Percentiles rank a stretch among this genome's conserved stretches.
Evolutionary conservation across 169 alveolate species (phyloP).

Genomic region (Eimeria tenella): DNA sequence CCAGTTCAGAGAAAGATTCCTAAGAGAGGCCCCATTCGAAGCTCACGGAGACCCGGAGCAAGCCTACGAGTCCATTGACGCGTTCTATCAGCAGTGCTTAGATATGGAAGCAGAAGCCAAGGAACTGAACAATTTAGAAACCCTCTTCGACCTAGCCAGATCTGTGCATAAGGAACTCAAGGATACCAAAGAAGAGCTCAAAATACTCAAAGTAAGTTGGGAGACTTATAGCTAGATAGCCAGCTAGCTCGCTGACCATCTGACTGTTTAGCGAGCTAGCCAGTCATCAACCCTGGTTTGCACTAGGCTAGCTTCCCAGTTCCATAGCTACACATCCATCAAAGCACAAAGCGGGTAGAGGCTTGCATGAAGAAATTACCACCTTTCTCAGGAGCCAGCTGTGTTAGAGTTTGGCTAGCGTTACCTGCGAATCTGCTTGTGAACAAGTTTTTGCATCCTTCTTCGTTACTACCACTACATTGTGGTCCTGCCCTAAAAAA

Average conservation of each 20-base stretch:
- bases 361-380: too few species aligned
- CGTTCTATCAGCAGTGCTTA: slow-evolving; percentile 85
- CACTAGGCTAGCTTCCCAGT: too few species aligned
- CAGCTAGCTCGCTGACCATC: background rate
- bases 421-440: too few species aligned
- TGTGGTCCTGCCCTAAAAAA: background rate
- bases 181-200: slow-evolving; percentile 92
- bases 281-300: too few species aligned
- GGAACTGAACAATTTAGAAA: slow-evolving; percentile 93
- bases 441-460: too few species aligned
- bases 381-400: too few species aligned
- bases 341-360: too few species aligned
- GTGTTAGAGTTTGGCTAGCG: too few species aligned
- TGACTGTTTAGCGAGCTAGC: too few species aligned
- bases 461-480: too few species aligned
- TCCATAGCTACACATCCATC: too few species aligned
- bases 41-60: slow-evolving; percentile 72
- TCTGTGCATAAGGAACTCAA: slow-evolving; percentile 93
- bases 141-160: slow-evolving; percentile 94
- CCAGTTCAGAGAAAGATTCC: slow-evolving; percentile 89
- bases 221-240: background rate
- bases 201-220: slow-evolving; percentile 75
- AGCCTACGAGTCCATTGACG: slow-evolving; percentile 83
- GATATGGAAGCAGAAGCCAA: slow-evolving; percentile 90
- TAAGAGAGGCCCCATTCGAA: slow-evolving; percentile 86